phyloP scores from a whole-genome alignment of 768 basidiomycete species.

The Termitomyces sp. region DNA sequence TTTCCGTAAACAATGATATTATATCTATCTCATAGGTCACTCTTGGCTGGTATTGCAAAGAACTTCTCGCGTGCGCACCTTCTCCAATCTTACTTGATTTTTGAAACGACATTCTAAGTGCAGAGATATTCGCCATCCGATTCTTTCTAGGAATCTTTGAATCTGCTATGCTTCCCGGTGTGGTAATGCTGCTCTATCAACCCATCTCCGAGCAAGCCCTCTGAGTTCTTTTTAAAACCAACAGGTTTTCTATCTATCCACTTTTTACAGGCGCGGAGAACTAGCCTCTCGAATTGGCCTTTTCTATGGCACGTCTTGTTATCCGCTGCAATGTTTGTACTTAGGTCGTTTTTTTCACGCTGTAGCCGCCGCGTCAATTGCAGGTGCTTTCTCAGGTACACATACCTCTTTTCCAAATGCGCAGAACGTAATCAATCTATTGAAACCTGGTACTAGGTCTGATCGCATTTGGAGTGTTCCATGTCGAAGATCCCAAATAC shows the following conservation, averaged over 20 bases:
- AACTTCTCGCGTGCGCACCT: slow-evolving; percentile 38
- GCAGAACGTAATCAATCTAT: neutral
- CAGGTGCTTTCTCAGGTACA: slow-evolving; percentile 44
- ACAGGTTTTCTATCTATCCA: slow-evolving; percentile 47
- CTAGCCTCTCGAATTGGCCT: slow-evolving; percentile 46
- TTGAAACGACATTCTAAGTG: neutral
- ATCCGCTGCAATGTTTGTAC: neutral
- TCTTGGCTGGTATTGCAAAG: slow-evolving; percentile 40
- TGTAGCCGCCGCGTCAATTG: slow-evolving; percentile 40
- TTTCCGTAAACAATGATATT: neutral
- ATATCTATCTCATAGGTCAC: slow-evolving; percentile 30
- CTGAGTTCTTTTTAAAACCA: neutral
- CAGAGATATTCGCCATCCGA: slow-evolving; percentile 45
- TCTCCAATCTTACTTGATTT: neutral
- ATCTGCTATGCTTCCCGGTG: slow-evolving; percentile 46
- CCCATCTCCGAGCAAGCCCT: neutral
- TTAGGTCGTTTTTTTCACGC: neutral
- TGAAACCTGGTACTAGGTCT: slow-evolving; percentile 25
- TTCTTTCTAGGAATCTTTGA: slow-evolving; percentile 51
- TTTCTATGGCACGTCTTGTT: slow-evolving; percentile 36
- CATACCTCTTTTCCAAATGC: neutral
- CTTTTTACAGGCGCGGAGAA: slow-evolving; percentile 48
- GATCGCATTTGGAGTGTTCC: slow-evolving; percentile 51
- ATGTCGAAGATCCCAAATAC: slow-evolving; percentile 36
- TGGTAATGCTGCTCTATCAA: slow-evolving; percentile 19